Conservation (phyloP, 805 yeast species). For the Nakazawaea peltata region DNA sequence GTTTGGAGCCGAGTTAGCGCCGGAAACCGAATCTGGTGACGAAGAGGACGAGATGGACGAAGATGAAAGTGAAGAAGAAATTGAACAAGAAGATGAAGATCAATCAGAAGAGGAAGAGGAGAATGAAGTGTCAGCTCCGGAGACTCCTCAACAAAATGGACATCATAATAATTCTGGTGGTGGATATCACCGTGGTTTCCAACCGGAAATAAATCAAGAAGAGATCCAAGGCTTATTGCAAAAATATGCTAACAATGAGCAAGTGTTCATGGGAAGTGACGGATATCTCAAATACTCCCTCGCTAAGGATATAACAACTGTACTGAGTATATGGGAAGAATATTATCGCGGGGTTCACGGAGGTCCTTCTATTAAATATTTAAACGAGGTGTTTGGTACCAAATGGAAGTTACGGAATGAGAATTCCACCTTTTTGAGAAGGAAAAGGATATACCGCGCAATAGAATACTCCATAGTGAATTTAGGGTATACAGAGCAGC, state of each 20-base stretch:
- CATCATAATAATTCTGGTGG: no score
- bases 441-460: constrained; percentile 28
- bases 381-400: constrained; percentile 25
- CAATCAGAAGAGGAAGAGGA: constrained; percentile 1
- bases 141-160: no score
- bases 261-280: constrained; percentile 1
- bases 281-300: constrained; percentile 13
- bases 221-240: no score
- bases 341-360: constrained; percentile 27
- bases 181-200: no score
- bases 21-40: neutral
- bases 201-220: no score
- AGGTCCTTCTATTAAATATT: constrained; percentile 25
- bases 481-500: constrained; percentile 22
- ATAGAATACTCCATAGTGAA: constrained; percentile 23
- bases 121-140: no score
- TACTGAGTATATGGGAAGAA: constrained; percentile 28
- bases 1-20: neutral
- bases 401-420: constrained; percentile 32
- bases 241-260: constrained; percentile 7
- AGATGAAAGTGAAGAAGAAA: constrained; percentile 1
- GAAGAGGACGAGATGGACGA: neutral
- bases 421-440: constrained; percentile 26
- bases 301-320: constrained; percentile 22
- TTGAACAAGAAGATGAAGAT: neutral